phyloP scores from a whole-genome alignment of 2,329 filamentous ascomycete species.

The Alternaria alternata region DNA sequence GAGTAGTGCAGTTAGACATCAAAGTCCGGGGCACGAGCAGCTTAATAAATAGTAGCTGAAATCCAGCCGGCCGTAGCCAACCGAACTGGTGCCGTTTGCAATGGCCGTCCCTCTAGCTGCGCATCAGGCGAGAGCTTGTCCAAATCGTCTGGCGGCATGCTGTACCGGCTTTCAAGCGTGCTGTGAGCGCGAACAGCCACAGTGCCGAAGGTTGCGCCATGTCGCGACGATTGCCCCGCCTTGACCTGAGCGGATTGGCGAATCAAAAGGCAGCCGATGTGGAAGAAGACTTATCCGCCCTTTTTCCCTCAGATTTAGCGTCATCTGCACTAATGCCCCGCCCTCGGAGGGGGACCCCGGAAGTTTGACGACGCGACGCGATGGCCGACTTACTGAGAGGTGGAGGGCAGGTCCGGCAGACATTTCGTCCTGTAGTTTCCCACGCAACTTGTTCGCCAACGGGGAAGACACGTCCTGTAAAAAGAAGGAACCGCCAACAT shows the following conservation, averaged over 20 bases:
- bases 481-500: constrained; percentile 23
- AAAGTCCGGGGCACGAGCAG: constrained; percentile 15
- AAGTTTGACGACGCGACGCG: constrained; percentile 21
- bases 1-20: neutral
- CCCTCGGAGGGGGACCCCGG: constrained; percentile 28
- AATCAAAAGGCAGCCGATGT: constrained; percentile 55
- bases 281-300: constrained; percentile 40
- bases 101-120: constrained; percentile 35
- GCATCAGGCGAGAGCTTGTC: constrained; percentile 26
- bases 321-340: constrained; percentile 28
- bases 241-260: constrained; percentile 57
- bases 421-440: neutral
- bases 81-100: constrained; percentile 30
- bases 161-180: constrained; percentile 25
- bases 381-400: constrained; percentile 7
- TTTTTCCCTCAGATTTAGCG: constrained; percentile 23
- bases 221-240: constrained; percentile 32
- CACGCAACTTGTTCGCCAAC: neutral
- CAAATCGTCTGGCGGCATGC: constrained; percentile 26
- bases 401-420: neutral
- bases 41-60: constrained; percentile 28
- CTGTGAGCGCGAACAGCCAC: constrained; percentile 9
- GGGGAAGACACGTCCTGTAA: neutral
- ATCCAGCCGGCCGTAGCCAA: constrained; percentile 16
- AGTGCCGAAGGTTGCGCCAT: constrained; percentile 33